Evolutionary conservation across 2,329 filamentous ascomycete species (phyloP), one percentile per base, ranked within the genome.

Genomic region (Hirsutella minnesotensis): DNA sequence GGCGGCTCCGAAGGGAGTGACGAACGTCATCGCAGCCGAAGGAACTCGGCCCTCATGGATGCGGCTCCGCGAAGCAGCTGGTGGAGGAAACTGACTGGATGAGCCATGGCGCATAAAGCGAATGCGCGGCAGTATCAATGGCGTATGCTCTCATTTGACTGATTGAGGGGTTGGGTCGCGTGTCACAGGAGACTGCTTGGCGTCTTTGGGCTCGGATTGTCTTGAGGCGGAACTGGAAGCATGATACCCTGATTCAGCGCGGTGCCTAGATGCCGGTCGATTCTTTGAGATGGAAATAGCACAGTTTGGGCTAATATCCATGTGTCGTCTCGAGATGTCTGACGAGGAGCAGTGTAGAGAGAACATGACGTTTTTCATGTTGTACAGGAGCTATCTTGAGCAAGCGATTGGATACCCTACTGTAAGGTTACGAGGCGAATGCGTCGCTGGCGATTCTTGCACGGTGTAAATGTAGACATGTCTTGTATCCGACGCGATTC

Each of bases 61-160:
- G 30, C 57, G 34, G 63, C 70, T 12, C 72, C 72, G 18, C 63
- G 72, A 44, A 74, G 68, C 47, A 76, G 72, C 49, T 77, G 75
- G 74, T 79, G 75, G 75, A 73, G 63, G 61, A 77, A 76, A 62
- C 56, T 76, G 41, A 69, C 68, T 5, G 66, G 67, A 42, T 63
- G 48, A 56, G 13, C 9, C n/a, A 15, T 16, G 24, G 24, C 22
- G 15, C 13, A 29, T 13, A 12, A 19, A 16, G 31, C 31, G 2
- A 15, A 15, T 8, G 4, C n/a, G 2, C 31, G 8, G 8, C 12
- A 13, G 15, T 4, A 16, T n/a, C 18, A 18, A 18, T 9, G 30
- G 10, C 30, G 8, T 13, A 13, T 10, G 30, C 10, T 31, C 10
- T 12, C n/a, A 13, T 4, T 10, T 10, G 10, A 31, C 10, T 5